These are phyloP conservation scores for Pigoraptor vietnamica DNA, from an alignment of 78 protist species.

Conservation along the genomic window DNA sequence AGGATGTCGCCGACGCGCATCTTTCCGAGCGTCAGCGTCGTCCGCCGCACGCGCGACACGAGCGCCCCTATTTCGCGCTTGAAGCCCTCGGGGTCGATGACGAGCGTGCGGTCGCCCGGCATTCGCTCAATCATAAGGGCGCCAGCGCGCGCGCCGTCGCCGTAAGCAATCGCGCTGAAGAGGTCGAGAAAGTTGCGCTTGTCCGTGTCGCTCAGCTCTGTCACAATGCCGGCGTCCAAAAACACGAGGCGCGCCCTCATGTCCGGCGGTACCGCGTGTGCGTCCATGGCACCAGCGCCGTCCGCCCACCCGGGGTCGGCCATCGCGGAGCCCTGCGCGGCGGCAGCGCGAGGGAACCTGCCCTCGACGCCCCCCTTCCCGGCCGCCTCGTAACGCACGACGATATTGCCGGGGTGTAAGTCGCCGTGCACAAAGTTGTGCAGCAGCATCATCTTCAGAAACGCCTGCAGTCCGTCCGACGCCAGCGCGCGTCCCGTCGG, in stretches of 20 bases:
- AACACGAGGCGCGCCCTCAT: background rate
- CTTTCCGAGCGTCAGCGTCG: background rate
- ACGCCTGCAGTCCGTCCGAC: slow-evolving; percentile 15
- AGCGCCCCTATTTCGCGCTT: background rate
- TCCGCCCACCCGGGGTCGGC: no score
- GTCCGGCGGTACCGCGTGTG: background rate
- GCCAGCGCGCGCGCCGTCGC: slow-evolving; percentile 12
- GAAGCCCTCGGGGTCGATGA: slow-evolving; percentile 32
- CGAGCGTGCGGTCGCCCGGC: background rate
- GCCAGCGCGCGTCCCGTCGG: background rate
- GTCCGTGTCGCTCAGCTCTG: slow-evolving; percentile 6
- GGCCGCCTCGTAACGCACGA: background rate
- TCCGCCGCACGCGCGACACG: background rate
- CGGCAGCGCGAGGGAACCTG: no score
- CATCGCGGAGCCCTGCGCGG: no score
- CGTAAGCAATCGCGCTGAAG: slow-evolving; percentile 7
- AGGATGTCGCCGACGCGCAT: slow-evolving; percentile 12
- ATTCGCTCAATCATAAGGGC: slow-evolving; percentile 14
- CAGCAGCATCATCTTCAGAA: slow-evolving; percentile 23
- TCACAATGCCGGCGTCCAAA: slow-evolving; percentile 26
- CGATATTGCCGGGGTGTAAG: slow-evolving; percentile 40
- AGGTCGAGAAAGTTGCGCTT: slow-evolving; percentile 17
- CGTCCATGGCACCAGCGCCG: no score
- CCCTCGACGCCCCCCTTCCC: background rate
- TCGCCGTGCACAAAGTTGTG: slow-evolving; percentile 43